A percentile compares a stretch with the other conserved stretches of the same genome.
These are phyloP conservation scores for Barbatosphaeria neglecta DNA, from an alignment of 495 filamentous ascomycete species.

Conservation along the genomic window DNA sequence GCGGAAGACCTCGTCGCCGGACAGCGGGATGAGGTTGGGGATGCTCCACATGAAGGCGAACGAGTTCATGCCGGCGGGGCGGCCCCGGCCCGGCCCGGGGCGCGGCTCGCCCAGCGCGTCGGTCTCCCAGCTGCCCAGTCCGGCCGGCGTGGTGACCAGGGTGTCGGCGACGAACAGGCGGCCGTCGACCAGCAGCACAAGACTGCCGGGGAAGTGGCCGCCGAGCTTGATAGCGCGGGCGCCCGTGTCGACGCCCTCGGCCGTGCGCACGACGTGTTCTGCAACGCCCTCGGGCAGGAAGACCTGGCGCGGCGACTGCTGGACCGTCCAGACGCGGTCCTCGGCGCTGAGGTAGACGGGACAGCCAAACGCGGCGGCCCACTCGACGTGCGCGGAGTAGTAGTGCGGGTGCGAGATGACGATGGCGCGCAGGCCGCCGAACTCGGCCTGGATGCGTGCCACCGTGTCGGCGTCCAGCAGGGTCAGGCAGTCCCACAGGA, in stretches of 20 bases:
- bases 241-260: conserved; percentile 33
- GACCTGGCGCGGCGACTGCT: conserved; percentile 23
- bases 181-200: conserved; percentile 46
- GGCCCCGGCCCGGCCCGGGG: conserved; percentile 4
- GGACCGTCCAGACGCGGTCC: conserved; percentile 47
- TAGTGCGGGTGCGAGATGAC: conserved; percentile 75
- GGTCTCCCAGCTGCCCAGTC: conserved; percentile 26
- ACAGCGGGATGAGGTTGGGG: conserved; percentile 68
- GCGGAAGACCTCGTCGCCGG: conserved; percentile 38
- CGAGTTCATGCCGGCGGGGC: conserved; percentile 44
- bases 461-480: conserved; percentile 52
- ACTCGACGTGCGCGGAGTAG: conserved; percentile 57
- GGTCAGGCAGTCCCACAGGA: conserved; percentile 66
- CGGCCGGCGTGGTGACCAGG: conserved; percentile 52
- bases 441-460: conserved; percentile 18
- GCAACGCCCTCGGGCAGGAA: conserved; percentile 21
- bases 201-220: conserved; percentile 64
- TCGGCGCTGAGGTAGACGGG: conserved; percentile 50
- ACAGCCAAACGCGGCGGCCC: conserved; percentile 52
- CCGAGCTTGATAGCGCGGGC: conserved; percentile 55
- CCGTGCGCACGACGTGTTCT: conserved; percentile 16
- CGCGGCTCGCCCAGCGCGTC: conserved; percentile 20
- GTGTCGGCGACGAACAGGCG: conserved; percentile 62
- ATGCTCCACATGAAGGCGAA: conserved; percentile 71
- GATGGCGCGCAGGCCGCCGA: conserved; percentile 57